Evolutionary conservation across 768 basidiomycete species (phyloP).

Genomic region (Paxillus involutus): DNA sequence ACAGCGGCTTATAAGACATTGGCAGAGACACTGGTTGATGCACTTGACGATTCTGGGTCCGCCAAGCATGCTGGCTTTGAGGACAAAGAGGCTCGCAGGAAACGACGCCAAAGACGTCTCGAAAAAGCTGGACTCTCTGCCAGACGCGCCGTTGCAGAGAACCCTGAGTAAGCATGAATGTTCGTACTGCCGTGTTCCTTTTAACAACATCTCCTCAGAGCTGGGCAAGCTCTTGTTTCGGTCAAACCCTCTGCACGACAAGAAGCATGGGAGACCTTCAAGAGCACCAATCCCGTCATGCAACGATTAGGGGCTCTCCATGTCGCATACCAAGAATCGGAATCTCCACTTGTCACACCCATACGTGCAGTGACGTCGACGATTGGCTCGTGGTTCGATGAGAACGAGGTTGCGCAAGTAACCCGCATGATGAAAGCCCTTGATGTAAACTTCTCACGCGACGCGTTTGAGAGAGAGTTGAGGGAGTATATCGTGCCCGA

Average conservation of each 20-base stretch:
- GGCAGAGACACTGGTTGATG: conserved; percentile 86
- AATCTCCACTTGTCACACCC: conserved; percentile 82
- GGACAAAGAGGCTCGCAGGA: conserved; percentile 87
- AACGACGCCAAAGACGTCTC: conserved; percentile 75
- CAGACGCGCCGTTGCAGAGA: conserved; percentile 55
- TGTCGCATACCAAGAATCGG: conserved; percentile 85
- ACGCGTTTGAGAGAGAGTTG: conserved; percentile 85
- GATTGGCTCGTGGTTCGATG: conserved; percentile 90
- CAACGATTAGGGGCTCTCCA: conserved; percentile 57
- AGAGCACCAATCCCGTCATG: conserved; percentile 78
- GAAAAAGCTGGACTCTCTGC: conserved; percentile 75
- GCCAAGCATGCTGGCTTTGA: conserved; percentile 96
- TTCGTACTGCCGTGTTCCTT: not conserved
- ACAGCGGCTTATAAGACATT: conserved; percentile 93
- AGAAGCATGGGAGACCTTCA: conserved; percentile 78
- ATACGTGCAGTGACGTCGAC: conserved; percentile 82
- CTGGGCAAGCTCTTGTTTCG: conserved; percentile 81
- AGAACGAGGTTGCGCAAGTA: conserved; percentile 98
- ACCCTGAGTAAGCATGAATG: conserved; percentile 69
- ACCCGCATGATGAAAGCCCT: conserved; percentile 82
- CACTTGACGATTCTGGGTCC: conserved; percentile 90
- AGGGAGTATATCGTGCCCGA: conserved; percentile 98
- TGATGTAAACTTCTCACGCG: conserved; percentile 85
- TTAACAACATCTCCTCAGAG: conserved; percentile 45
- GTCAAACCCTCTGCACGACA: conserved; percentile 80